Percentiles rank a stretch among this genome's conserved stretches.
Conservation (phyloP, 164 flowering plant genomes). For the Macadamia tetraphylla region DNA sequence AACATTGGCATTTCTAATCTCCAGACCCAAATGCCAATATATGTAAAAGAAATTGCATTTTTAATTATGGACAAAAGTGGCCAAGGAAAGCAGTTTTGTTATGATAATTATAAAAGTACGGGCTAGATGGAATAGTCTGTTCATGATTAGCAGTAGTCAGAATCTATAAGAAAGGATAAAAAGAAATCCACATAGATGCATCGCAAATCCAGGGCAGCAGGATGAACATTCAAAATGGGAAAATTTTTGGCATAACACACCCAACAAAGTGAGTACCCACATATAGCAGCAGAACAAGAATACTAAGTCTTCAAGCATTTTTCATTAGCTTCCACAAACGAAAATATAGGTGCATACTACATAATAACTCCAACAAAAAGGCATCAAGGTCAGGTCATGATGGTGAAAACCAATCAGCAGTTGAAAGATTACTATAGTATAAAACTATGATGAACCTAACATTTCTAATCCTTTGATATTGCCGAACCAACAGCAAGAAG, state of each 20-base stretch:
- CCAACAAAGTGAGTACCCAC: background rate
- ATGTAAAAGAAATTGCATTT: background rate
- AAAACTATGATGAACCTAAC: constrained; percentile 27
- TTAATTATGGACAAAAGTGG: background rate
- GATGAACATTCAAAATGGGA: background rate
- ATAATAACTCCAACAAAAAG: constrained; percentile 8
- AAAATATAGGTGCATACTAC: constrained; percentile 9
- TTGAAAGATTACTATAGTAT: constrained; percentile 23
- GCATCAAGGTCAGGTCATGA: constrained; percentile 13
- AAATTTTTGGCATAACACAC: background rate
- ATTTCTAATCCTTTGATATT: constrained; percentile 22
- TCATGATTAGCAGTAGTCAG: background rate
- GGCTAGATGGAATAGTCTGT: background rate
- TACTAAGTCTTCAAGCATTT: background rate
- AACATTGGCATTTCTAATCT: background rate
- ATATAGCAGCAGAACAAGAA: background rate
- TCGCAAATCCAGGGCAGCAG: background rate
- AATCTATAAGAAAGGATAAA: background rate
- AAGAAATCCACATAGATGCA: background rate
- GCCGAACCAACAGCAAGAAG: constrained; percentile 13
- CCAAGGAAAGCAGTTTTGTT: background rate
- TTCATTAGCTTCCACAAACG: background rate
- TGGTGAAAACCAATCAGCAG: constrained; percentile 19
- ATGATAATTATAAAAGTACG: background rate
- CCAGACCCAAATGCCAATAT: no score